Evolutionary conservation across 805 yeast genomes (phyloP).

Genomic region (Zygotorulaspora sp.): DNA sequence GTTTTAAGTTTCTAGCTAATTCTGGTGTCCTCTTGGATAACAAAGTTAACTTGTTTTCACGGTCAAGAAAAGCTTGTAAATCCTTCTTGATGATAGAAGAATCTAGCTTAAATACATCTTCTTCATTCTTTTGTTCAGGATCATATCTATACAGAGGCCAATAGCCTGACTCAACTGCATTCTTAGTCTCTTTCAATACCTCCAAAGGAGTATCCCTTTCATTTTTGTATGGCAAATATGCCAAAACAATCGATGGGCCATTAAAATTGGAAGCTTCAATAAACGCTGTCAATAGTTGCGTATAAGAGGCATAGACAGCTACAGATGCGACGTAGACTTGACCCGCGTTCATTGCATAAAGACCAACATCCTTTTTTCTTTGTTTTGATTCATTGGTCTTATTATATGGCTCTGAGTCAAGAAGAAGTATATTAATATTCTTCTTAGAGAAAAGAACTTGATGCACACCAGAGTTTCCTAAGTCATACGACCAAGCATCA

Average conservation of each 20-base stretch:
- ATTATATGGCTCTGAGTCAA: conserved; percentile 76
- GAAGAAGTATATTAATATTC: conserved; percentile 77
- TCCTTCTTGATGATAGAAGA: conserved; percentile 76
- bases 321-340: conserved; percentile 88
- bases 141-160: conserved; percentile 93
- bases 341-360: conserved; percentile 92
- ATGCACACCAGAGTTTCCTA: conserved; percentile 89
- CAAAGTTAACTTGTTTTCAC: conserved; percentile 82
- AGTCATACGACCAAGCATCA: conserved; percentile 91
- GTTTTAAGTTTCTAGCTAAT: conserved; percentile 66
- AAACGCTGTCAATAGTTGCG: conserved; percentile 84
- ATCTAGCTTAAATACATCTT: conserved; percentile 70
- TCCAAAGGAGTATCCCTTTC: conserved; percentile 67
- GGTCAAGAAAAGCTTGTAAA: conserved; percentile 73
- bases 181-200: conserved; percentile 79
- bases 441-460: conserved; percentile 69
- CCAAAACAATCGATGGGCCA: conserved; percentile 90
- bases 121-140: conserved; percentile 50
- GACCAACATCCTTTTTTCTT: conserved; percentile 75
- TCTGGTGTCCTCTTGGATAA: conserved; percentile 67
- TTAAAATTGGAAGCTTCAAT: conserved; percentile 83
- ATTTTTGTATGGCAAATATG: conserved; percentile 72
- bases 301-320: conserved; percentile 88
- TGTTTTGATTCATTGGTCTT: conserved; percentile 39
- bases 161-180: conserved; percentile 88